Base-by-base conservation (phyloP, 371 early-diverging fungal genomes). In the Mortierella sp. region DNA sequence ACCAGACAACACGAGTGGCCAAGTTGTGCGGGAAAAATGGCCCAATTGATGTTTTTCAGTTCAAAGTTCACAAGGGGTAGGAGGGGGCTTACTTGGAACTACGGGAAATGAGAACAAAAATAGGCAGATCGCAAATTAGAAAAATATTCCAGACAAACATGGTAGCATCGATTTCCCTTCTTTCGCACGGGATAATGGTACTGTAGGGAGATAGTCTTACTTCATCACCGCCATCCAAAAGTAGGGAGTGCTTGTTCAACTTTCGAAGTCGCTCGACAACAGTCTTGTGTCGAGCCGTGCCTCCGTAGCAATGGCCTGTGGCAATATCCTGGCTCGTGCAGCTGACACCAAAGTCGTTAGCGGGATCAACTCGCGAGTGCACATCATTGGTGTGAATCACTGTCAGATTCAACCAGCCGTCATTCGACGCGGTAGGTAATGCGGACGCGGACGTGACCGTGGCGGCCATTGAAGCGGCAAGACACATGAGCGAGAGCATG, bases 151-250 rank as follows among this genome's bases (percentile, higher is more conserved):
- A 22, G 18, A 49, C n/a, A 49, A n/a, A 16, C 49, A 49, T 49
- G 16, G 43, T 43, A 43, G 6, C 35, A 43, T 43, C 11, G 11
- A 11, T 11, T 11, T 18, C 5, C 45, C 11, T 14, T 43, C 45
- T 49, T 49, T 49, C 18, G 18, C 49, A 49, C n/a, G 6, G n/a
- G n/a, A n/a, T 16, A 43, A n/a, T 49, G 3, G n/a, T 20, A 20
- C 20, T 28, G 5, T 57, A 35, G 9, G 26, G 11, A 26, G 37
- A 37, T 32, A 37, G 39, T 60, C 85, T 84, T 69, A 92, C 86
- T 75, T 93, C 89, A 70, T 94, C 94, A 26, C 93, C 94, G 8
- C 88, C 94, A 69, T 94, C 92, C 45, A 94, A 70, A 20, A 94
- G 77, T 37, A 92, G 58, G 5, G 86, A 74, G 67, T 83, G 75